A percentile compares a stretch with the other conserved stretches of the same genome.
phyloP scores from a whole-genome alignment of 331 rosid genomes.

The Rhamnella rubrinervis region DNA sequence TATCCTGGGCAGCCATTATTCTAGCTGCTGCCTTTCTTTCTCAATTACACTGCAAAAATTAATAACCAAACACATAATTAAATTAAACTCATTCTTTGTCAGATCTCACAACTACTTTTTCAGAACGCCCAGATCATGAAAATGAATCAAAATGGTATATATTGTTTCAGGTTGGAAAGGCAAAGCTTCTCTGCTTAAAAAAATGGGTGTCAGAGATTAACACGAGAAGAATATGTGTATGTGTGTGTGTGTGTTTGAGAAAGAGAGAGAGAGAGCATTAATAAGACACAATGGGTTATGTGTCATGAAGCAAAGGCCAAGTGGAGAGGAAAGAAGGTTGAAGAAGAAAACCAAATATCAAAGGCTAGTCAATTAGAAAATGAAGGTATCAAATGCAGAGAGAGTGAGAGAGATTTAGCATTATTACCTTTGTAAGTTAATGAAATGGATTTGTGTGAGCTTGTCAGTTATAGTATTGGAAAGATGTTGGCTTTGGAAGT shows the following conservation, averaged over 20 bases:
- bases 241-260: too few relatives aligned
- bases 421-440: neutral
- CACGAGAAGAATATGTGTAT: too few relatives aligned
- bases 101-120: neutral
- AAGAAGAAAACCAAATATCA: neutral
- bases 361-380: neutral
- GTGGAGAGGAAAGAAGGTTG: neutral
- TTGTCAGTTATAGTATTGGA: neutral
- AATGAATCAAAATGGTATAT: neutral
- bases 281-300: neutral
- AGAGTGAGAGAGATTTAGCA: neutral
- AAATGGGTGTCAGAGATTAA: too few relatives aligned
- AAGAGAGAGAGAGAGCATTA: neutral
- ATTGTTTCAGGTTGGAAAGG: too few relatives aligned
- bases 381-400: neutral
- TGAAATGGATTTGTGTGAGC: too few relatives aligned
- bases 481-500: neutral
- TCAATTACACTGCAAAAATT: conserved; percentile 5
- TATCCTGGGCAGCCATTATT: conserved; percentile 33
- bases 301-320: neutral
- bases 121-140: neutral
- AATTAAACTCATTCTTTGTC: neutral
- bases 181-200: too few relatives aligned
- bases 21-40: neutral
- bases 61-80: neutral